Evolutionary conservation across 75 land plant genomes (phyloP).

Genomic region (Picea sitchensis): DNA sequence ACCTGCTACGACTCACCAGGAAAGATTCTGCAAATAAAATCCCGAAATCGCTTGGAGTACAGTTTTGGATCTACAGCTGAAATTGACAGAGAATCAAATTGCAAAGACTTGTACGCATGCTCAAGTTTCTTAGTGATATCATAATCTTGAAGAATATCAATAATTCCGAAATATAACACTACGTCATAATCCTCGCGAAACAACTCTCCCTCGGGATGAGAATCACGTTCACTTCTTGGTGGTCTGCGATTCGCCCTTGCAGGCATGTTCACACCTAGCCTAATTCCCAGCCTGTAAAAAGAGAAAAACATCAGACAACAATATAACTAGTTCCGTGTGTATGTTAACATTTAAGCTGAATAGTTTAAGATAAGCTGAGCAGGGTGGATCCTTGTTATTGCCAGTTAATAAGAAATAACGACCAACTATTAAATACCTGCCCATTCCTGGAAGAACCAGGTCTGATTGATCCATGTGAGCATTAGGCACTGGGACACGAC

Average conservation of each 20-base stretch:
- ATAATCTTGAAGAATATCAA: slow-evolving; percentile 56
- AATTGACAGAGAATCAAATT: slow-evolving; percentile 49
- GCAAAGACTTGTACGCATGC: slow-evolving; percentile 62
- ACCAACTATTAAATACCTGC: neutral
- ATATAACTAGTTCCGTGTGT: no score
- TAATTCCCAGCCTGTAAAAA: slow-evolving; percentile 24
- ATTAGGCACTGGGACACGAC: neutral
- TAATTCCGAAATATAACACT: slow-evolving; percentile 54
- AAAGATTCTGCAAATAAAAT: slow-evolving; percentile 37
- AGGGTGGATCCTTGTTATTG: no score
- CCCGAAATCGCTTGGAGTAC: slow-evolving; percentile 53
- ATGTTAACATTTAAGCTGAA: no score
- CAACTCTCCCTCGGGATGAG: slow-evolving; percentile 10
- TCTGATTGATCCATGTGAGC: neutral
- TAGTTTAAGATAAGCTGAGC: no score
- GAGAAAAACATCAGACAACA: no score
- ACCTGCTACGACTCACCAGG: slow-evolving; percentile 19
- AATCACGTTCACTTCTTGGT: slow-evolving; percentile 22
- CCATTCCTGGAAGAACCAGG: slow-evolving; percentile 5
- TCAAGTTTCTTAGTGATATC: slow-evolving; percentile 45
- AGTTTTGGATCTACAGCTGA: slow-evolving; percentile 51
- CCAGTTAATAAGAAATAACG: neutral
- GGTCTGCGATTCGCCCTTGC: slow-evolving; percentile 45
- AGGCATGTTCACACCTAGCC: slow-evolving; percentile 50
- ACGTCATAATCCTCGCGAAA: slow-evolving; percentile 44